phyloP scores from a whole-genome alignment of 768 basidiomycete species.

The Hericium rajendrae region DNA sequence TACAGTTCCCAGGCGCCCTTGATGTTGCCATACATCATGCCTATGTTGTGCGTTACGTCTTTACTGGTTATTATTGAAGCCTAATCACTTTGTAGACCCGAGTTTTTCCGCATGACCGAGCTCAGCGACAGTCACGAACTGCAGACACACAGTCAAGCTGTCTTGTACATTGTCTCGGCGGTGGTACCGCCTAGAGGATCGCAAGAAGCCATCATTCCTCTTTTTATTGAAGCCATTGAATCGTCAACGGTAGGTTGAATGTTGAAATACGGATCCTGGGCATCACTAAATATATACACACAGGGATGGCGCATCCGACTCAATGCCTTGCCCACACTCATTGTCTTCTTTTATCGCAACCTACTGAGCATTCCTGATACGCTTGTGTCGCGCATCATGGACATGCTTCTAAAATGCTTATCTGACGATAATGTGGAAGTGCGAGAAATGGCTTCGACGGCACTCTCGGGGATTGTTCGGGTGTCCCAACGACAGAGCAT shows the following conservation, averaged over 20 bases:
- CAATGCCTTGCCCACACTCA: slow-evolving; percentile 78
- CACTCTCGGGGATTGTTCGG: slow-evolving; percentile 76
- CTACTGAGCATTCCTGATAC: slow-evolving; percentile 63
- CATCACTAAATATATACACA: background rate
- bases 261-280: slow-evolving; percentile 4
- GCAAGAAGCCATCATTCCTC: slow-evolving; percentile 47
- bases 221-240: slow-evolving; percentile 64
- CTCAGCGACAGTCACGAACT: slow-evolving; percentile 79
- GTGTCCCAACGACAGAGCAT: slow-evolving; percentile 88
- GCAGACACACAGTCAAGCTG: slow-evolving; percentile 70
- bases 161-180: slow-evolving; percentile 75
- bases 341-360: slow-evolving; percentile 88
- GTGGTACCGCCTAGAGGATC: slow-evolving; percentile 65
- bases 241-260: slow-evolving; percentile 50
- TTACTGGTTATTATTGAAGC: slow-evolving; percentile 2
- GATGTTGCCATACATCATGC: slow-evolving; percentile 68
- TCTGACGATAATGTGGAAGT: slow-evolving; percentile 90
- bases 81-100: slow-evolving; percentile 44
- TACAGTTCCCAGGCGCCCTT: slow-evolving; percentile 67
- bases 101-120: slow-evolving; percentile 85
- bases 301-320: slow-evolving; percentile 89
- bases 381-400: slow-evolving; percentile 65
- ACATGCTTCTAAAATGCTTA: slow-evolving; percentile 74
- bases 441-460: slow-evolving; percentile 82
- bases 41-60: slow-evolving; percentile 53